Evolutionary conservation across 2,329 filamentous ascomycete genomes (phyloP).

Genomic region (Penicillium frequentans): DNA sequence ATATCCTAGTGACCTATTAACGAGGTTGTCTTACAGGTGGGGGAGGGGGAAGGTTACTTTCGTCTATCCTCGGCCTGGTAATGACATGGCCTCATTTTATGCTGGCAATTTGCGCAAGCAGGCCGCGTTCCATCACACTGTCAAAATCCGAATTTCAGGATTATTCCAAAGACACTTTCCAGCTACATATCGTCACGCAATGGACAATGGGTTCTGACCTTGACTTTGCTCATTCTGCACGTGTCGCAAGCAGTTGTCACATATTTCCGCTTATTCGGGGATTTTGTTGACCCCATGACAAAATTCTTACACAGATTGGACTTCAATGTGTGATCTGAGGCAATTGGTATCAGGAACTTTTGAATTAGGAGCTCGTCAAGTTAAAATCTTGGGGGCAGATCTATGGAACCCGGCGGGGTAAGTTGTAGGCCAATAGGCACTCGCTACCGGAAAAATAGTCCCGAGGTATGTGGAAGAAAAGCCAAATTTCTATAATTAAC

Average conservation of each 20-base stretch:
- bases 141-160: not conserved
- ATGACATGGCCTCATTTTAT: conserved; percentile 18
- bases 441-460: not conserved
- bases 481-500: not conserved
- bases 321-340: not conserved
- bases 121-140: conserved; percentile 13
- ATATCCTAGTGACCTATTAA: not conserved
- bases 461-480: not conserved
- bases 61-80: conserved; percentile 6
- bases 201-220: conserved; percentile 24
- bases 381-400: not conserved
- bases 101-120: conserved; percentile 24
- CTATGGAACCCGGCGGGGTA: not conserved
- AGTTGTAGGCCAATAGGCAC: not conserved
- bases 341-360: not conserved
- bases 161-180: not conserved
- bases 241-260: conserved; percentile 24
- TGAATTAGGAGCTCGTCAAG: not conserved
- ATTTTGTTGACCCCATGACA: not conserved
- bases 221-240: conserved; percentile 42
- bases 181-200: not conserved
- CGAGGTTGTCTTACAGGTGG: not conserved
- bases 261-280: conserved; percentile 1
- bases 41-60: not conserved
- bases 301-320: not conserved